These are phyloP conservation scores for Elongisporangium senticosum DNA, from an alignment of 352 stramenopile species.

Conservation along the genomic window DNA sequence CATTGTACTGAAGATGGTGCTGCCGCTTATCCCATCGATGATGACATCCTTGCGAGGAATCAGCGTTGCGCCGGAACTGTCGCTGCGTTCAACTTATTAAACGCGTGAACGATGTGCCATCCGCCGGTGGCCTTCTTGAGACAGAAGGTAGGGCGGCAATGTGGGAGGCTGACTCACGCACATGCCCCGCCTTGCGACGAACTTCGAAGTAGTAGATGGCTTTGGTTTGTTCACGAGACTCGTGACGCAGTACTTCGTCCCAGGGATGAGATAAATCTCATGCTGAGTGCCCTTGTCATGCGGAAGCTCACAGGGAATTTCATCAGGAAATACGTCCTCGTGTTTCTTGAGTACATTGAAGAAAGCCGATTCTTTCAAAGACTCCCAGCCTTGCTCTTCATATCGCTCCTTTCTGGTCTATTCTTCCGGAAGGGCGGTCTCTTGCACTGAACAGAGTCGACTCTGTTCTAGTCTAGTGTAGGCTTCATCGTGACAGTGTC, in stretches of 20 bases:
- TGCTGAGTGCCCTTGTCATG: slow-evolving; percentile 13
- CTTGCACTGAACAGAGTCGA: neutral
- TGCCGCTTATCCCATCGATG: slow-evolving; percentile 16
- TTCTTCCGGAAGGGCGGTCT: neutral
- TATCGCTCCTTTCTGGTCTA: slow-evolving; percentile 13
- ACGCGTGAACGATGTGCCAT: slow-evolving; percentile 25
- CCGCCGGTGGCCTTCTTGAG: slow-evolving; percentile 15
- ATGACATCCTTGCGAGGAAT: slow-evolving; percentile 24
- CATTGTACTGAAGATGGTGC: slow-evolving; percentile 22
- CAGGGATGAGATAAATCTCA: slow-evolving; percentile 19
- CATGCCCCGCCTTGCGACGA: slow-evolving; percentile 5
- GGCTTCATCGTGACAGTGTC: no score
- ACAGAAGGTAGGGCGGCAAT: slow-evolving; percentile 19
- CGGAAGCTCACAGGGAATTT: slow-evolving; percentile 9
- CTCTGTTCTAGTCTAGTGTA: no score
- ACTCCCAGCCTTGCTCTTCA: slow-evolving; percentile 10
- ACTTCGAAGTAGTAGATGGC: slow-evolving; percentile 17
- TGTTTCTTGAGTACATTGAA: slow-evolving; percentile 3
- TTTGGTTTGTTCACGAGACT: slow-evolving; percentile 17
- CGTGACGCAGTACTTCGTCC: slow-evolving; percentile 23
- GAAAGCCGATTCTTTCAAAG: neutral
- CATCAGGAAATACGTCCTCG: slow-evolving; percentile 17
- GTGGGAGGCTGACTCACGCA: slow-evolving; percentile 17
- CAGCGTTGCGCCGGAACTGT: slow-evolving; percentile 25
- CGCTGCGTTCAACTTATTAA: slow-evolving; percentile 25